These are phyloP conservation scores for Noccaea caerulescens DNA, from an alignment of 345 rosid species.

Conservation along the genomic window DNA sequence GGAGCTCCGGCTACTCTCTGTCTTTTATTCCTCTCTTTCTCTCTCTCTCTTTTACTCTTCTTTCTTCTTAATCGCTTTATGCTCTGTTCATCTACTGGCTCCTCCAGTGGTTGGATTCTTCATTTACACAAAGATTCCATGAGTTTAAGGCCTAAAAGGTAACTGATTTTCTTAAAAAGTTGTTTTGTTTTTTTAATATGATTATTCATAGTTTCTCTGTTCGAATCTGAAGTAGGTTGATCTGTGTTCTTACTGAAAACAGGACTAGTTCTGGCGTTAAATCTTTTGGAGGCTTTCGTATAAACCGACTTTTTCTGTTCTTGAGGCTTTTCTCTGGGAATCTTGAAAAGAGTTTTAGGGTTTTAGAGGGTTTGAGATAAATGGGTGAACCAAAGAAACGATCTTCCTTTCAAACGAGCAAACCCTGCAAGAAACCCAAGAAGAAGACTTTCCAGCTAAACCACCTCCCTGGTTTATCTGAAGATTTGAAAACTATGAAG, in stretches of 20 bases:
- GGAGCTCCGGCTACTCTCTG: constrained; percentile 71
- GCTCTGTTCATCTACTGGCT: constrained; percentile 41
- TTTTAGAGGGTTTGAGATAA: constrained; percentile 45
- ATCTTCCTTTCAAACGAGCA: constrained; percentile 37
- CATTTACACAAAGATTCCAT: constrained; percentile 58
- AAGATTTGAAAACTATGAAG: constrained; percentile 45
- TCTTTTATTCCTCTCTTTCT: constrained; percentile 52
- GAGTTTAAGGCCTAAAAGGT: constrained; percentile 82
- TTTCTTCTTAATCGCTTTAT: constrained; percentile 17
- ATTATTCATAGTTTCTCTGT: neutral
- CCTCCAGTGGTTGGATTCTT: constrained; percentile 52
- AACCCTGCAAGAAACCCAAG: constrained; percentile 40
- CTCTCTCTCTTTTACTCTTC: constrained; percentile 29
- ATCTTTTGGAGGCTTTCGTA: constrained; percentile 65
- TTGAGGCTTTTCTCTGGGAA: constrained; percentile 38
- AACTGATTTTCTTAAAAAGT: neutral
- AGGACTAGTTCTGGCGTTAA: constrained; percentile 77
- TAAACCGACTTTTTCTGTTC: constrained; percentile 61
- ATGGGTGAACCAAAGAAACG: constrained; percentile 52
- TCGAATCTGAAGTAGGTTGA: constrained; percentile 41
- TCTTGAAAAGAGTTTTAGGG: constrained; percentile 27
- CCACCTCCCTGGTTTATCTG: constrained; percentile 44
- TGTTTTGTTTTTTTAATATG: neutral
- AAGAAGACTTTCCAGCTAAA: constrained; percentile 31
- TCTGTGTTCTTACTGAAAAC: constrained; percentile 38